Evolutionary conservation across 164 flowering plant species (phyloP).

Genomic region (Amborella trichopoda): DNA sequence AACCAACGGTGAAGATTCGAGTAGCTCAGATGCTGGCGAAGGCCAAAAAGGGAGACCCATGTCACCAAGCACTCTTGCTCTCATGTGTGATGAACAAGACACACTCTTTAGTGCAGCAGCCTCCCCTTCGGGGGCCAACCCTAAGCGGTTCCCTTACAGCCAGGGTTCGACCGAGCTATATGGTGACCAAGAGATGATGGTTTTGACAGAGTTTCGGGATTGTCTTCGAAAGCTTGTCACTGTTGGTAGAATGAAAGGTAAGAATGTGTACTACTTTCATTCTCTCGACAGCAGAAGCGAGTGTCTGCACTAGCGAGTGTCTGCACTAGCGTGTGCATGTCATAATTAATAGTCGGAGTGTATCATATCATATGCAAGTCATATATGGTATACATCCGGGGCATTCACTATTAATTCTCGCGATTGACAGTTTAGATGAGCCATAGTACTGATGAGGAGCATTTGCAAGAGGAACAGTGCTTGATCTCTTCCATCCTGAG

Average conservation of each 20-base stretch:
- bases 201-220: constrained; percentile 60
- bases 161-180: constrained; percentile 47
- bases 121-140: constrained; percentile 31
- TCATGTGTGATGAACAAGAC: constrained; percentile 95
- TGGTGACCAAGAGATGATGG: constrained; percentile 70
- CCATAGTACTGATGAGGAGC: no score
- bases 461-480: no score
- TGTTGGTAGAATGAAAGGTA: constrained; percentile 74
- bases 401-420: no score
- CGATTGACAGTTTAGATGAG: no score
- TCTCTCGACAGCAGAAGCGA: background rate
- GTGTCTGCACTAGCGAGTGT: background rate
- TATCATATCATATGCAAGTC: background rate
- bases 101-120: constrained; percentile 58
- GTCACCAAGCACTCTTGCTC: constrained; percentile 90
- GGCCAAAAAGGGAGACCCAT: constrained; percentile 50
- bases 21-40: constrained; percentile 49
- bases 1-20: constrained; percentile 22
- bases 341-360: background rate
- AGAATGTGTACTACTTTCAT: constrained; percentile 4
- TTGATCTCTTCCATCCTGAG: no score
- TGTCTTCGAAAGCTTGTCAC: constrained; percentile 65
- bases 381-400: no score
- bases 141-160: constrained; percentile 32
- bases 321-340: background rate